Conservation (phyloP, 2,329 filamentous ascomycete species). For the Aspergillus fischeri region DNA sequence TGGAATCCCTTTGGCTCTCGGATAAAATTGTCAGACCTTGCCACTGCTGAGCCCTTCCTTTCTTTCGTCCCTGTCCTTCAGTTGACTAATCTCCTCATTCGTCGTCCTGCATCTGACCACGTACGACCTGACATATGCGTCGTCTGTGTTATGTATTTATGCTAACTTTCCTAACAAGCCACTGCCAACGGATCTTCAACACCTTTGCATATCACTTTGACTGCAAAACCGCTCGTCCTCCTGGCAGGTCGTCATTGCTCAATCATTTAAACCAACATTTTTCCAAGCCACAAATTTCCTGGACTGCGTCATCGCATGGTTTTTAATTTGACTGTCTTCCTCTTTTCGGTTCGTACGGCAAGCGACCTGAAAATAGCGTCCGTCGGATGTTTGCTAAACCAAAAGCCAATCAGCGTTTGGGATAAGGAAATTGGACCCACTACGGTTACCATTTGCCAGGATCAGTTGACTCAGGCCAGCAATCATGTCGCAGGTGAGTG, state of each 20-base stretch:
- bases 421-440: not conserved
- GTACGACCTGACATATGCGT: not conserved
- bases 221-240: not conserved
- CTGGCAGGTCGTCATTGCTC: not conserved
- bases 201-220: not conserved
- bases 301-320: not conserved
- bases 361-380: not conserved
- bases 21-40: not conserved
- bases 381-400: not conserved
- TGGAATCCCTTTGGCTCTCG: too few relatives aligned
- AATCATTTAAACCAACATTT: not conserved
- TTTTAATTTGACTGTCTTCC: not conserved
- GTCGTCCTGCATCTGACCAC: not conserved
- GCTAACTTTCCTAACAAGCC: not conserved
- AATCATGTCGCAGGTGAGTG: conserved; percentile 3
- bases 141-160: not conserved
- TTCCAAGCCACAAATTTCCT: not conserved
- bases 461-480: not conserved
- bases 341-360: not conserved
- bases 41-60: not conserved
- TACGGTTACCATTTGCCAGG: not conserved
- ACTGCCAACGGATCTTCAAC: not conserved
- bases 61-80: not conserved
- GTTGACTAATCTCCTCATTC: not conserved
- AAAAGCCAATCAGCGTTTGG: conserved; percentile 4